These are phyloP conservation scores for Knufia petricola DNA, from an alignment of 2,329 filamentous ascomycete genomes.

Conservation along the genomic window DNA sequence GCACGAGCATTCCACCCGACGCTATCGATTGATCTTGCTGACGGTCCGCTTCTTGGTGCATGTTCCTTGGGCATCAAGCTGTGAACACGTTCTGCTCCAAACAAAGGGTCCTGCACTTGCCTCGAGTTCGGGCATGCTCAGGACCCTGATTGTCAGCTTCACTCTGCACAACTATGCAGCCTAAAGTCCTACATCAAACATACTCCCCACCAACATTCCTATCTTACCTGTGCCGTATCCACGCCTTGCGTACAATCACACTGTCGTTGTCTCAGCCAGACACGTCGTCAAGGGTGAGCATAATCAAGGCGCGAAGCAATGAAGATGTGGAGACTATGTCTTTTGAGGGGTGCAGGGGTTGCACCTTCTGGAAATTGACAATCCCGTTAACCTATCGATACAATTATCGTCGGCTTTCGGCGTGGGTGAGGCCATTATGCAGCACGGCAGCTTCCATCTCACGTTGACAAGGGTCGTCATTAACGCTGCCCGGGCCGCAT, in stretches of 20 bases:
- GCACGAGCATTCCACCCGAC: not conserved
- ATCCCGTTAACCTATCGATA: not conserved
- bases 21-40: not conserved
- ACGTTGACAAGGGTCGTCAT: not conserved
- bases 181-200: not conserved
- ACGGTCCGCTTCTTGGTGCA: not conserved
- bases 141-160: constrained; percentile 1
- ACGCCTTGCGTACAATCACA: not conserved
- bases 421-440: not conserved
- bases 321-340: not conserved
- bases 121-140: not conserved
- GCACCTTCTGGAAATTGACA: not conserved
- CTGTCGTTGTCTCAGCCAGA: not conserved
- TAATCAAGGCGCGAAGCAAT: not conserved
- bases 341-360: not conserved
- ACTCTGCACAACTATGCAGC: not conserved
- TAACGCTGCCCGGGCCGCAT: too few species aligned
- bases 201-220: not conserved
- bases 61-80: not conserved
- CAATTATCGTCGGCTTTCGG: not conserved
- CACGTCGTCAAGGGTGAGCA: too few species aligned
- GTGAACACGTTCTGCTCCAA: not conserved
- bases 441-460: not conserved
- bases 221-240: not conserved
- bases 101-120: not conserved